Base-by-base conservation (phyloP, 257 asterid species). In the Lycium ferocissimum region DNA sequence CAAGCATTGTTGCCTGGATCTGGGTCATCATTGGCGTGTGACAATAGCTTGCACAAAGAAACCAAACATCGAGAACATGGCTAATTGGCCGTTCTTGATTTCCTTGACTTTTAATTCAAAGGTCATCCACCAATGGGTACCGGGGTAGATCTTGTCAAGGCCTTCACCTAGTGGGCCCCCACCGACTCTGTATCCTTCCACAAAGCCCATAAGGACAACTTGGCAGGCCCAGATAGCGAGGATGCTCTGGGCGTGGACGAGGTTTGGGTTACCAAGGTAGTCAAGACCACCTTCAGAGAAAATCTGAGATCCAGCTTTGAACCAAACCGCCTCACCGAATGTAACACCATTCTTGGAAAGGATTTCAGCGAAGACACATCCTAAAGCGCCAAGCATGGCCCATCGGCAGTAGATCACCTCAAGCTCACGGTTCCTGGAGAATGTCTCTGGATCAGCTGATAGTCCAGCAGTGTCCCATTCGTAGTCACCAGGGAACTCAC, bases 391-490 rank as follows among this genome's bases (percentile, higher is more conserved):
- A 7, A 95, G 97, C 99, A 95, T 95, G 75, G 99, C 99, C 99
- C 98, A 95, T 0, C 99, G 86, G 73, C 85, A 84, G 87, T 94
- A 98, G 90, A 95, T 95, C 84, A 93, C 99, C 79, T 95, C 98
- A 0, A 94, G 97, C 85, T 95, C 99, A 0, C 99, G 93, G 90
- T 94, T 95, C 89, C 91, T 92, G 7, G 97, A 95, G 33, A 94
- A 95, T 5, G 99, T 95, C 85, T 94, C 98, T 0, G 99, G 98
- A 56, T 95, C 98, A 0, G 98, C 98, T 0, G 98, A 95, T 2
- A 95, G 97, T 37, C 98, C 99, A 1, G 98, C 98, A 2, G 97
- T 94, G 91, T 95, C 99, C 98, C 99, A 95, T 0, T 98, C 99
- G 22, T 95, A 95, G 84, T 95, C 98, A 9, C 99, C 98, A 5